A percentile compares a stretch with the other conserved stretches of the same genome.
Conservation (phyloP, 495 filamentous ascomycete genomes). For the Apiosordaria backusii region DNA sequence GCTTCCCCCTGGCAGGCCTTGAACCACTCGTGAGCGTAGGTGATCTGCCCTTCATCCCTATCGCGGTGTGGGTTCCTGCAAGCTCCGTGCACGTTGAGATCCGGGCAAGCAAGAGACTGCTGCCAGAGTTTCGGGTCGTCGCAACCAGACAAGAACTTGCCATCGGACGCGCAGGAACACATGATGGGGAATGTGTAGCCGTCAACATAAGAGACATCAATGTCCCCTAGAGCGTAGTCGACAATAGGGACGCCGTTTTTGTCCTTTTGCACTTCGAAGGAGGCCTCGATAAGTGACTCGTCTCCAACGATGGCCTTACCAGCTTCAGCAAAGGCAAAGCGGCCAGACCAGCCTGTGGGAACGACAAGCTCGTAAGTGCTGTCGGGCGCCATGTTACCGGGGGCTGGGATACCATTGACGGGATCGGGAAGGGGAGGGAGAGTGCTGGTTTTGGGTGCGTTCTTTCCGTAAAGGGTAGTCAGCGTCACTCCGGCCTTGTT, state of each 20-base stretch:
- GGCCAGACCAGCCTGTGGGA: not conserved
- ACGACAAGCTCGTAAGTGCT: not conserved
- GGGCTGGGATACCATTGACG: not conserved
- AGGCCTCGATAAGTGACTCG: not conserved
- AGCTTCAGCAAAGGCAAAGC: not conserved
- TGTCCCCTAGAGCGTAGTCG: not conserved
- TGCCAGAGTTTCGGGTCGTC: not conserved
- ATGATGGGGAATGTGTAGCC: not conserved
- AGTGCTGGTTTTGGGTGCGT: not conserved
- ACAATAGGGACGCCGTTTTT: not conserved
- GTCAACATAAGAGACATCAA: constrained; percentile 4
- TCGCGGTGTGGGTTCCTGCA: not conserved
- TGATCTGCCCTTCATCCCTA: not conserved
- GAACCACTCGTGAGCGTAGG: not conserved
- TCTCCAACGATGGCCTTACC: not conserved
- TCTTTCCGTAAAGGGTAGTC: not conserved
- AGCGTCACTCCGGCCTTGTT: not conserved
- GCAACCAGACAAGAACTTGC: not conserved
- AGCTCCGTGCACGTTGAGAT: not conserved
- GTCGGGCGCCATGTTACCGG: not conserved
- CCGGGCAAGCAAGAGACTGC: not conserved
- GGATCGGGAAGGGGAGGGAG: not conserved
- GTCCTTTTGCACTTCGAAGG: not conserved
- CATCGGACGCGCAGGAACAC: not conserved
- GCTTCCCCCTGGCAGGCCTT: not conserved